Percentiles rank a stretch among this genome's conserved stretches.
phyloP scores from a whole-genome alignment of 2,329 filamentous ascomycete genomes.

The Colletotrichum cereale region DNA sequence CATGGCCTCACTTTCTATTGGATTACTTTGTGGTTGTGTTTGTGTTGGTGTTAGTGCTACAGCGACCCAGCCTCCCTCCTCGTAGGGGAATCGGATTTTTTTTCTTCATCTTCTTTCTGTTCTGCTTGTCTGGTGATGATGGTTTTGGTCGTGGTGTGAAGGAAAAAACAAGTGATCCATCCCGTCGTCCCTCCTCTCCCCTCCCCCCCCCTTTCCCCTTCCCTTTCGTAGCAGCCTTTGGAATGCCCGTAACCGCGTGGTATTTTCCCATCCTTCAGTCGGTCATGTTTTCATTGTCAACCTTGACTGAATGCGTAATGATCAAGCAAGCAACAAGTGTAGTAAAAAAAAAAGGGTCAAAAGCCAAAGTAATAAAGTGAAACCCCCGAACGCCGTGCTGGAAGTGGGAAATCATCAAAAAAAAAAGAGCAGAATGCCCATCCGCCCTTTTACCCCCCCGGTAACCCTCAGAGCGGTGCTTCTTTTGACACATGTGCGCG shows the following conservation, averaged over 20 bases:
- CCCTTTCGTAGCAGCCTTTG: constrained; percentile 36
- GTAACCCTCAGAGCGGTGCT: constrained; percentile 20
- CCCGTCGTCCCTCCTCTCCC: neutral
- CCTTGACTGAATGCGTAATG: constrained; percentile 35
- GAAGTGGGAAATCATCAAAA: constrained; percentile 39
- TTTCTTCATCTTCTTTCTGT: constrained; percentile 17
- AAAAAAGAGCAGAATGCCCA: constrained; percentile 30
- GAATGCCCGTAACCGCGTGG: constrained; percentile 35
- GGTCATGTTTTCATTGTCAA: constrained; percentile 39
- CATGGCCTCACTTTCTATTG: constrained; percentile 32
- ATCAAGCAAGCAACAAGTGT: constrained; percentile 17
- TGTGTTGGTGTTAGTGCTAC: constrained; percentile 34
- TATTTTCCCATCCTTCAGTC: constrained; percentile 40
- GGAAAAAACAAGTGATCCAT: constrained; percentile 7
- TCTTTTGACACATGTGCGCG: constrained; percentile 7
- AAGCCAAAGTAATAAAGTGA: constrained; percentile 17
- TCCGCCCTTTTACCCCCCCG: constrained; percentile 16
- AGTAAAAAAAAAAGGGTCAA: neutral
- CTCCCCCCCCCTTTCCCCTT: neutral
- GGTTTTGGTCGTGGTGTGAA: constrained; percentile 26
- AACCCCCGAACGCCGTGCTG: constrained; percentile 37
- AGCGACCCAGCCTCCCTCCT: constrained; percentile 20
- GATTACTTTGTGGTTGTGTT: constrained; percentile 28
- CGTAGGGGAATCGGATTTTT: neutral
- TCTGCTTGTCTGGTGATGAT: constrained; percentile 9